Evolutionary conservation across 768 basidiomycete genomes (phyloP).

Genomic region (Russula lepida): DNA sequence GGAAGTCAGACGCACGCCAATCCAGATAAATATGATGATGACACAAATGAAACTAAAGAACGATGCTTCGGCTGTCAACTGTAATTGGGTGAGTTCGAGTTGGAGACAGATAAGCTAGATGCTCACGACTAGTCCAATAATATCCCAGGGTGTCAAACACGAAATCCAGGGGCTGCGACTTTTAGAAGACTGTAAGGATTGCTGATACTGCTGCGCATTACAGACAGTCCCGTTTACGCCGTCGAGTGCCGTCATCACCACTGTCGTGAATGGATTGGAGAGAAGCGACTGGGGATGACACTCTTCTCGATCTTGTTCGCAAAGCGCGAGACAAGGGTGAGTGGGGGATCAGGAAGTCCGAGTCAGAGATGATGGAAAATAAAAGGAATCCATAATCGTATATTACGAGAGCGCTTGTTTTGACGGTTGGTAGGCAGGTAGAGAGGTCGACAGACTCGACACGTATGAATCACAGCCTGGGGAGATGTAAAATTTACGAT

Average conservation of each 20-base stretch:
- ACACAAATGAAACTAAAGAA: not conserved
- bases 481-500: too few species aligned
- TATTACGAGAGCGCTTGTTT: not conserved
- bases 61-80: slow-evolving; percentile 32
- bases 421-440: not conserved
- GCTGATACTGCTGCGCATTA: not conserved
- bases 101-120: not conserved
- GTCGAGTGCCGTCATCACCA: not conserved
- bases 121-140: slow-evolving; percentile 32
- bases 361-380: not conserved
- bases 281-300: not conserved
- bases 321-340: not conserved
- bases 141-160: slow-evolving; percentile 31
- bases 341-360: not conserved
- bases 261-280: not conserved
- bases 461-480: too few species aligned
- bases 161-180: not conserved
- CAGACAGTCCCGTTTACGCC: slow-evolving; percentile 12
- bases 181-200: not conserved
- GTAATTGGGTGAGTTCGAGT: not conserved
- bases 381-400: not conserved
- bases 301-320: not conserved
- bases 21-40: not conserved
- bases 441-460: too few species aligned
- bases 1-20: slow-evolving; percentile 2